Percentiles rank a stretch among this genome's conserved stretches.
Conservation (phyloP, 768 basidiomycete genomes). For the Flagelloscypha sp. region DNA sequence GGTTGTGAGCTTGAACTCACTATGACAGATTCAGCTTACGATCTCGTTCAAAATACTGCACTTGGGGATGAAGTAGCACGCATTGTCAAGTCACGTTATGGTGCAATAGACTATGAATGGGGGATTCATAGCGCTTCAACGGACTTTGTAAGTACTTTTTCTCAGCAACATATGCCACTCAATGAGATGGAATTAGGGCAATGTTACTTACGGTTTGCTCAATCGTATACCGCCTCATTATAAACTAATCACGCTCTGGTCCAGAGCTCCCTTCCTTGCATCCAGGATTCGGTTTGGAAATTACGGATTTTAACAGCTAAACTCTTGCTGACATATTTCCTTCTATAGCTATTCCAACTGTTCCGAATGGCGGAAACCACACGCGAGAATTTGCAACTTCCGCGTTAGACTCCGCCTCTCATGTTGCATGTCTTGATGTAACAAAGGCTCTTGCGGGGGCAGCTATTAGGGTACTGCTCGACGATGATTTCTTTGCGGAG, state of each 20-base stretch:
- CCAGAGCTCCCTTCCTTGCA: constrained; percentile 60
- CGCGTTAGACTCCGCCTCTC: constrained; percentile 52
- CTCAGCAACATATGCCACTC: background rate
- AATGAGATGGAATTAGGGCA: constrained; percentile 39
- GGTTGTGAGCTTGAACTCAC: constrained; percentile 46
- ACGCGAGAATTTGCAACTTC: constrained; percentile 59
- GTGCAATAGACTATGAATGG: constrained; percentile 54
- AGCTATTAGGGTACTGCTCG: constrained; percentile 62
- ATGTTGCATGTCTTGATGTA: constrained; percentile 57
- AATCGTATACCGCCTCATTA: constrained; percentile 1
- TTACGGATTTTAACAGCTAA: constrained; percentile 1
- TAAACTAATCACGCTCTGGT: background rate
- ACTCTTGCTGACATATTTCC: background rate
- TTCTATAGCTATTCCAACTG: constrained; percentile 63
- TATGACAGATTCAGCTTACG: constrained; percentile 28
- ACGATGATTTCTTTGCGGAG: constrained; percentile 52
- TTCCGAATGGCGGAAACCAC: constrained; percentile 68
- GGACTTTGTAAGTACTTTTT: constrained; percentile 56
- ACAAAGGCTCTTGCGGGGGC: constrained; percentile 65
- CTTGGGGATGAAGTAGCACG: constrained; percentile 58
- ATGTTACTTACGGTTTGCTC: constrained; percentile 60
- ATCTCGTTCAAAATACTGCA: constrained; percentile 61
- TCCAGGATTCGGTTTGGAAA: constrained; percentile 55
- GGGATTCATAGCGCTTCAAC: constrained; percentile 69
- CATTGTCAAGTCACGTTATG: constrained; percentile 53